phyloP scores from a whole-genome alignment of 78 protist genomes.

The Dictyostelium intermedium region DNA sequence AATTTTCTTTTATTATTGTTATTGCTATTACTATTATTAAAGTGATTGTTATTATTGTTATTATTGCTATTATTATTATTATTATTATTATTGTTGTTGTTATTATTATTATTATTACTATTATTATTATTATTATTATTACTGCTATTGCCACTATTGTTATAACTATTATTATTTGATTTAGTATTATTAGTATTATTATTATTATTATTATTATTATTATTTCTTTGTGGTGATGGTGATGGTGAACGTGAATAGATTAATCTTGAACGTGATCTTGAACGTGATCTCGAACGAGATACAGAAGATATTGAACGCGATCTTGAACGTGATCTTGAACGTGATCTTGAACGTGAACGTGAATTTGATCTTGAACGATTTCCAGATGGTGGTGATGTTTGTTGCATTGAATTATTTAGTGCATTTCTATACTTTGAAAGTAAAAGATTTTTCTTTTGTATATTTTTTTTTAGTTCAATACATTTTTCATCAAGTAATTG shows the following conservation, averaged over 20 bases:
- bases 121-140: background rate
- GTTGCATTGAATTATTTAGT: background rate
- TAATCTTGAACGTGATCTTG: background rate
- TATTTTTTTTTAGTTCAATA: background rate
- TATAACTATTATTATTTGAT: background rate
- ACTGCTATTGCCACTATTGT: background rate
- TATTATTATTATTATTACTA: background rate
- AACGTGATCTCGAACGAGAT: background rate
- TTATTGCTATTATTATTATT: background rate
- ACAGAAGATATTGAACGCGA: background rate
- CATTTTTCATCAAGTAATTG: background rate
- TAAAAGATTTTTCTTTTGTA: conserved; percentile 1
- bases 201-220: background rate
- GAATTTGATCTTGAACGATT: background rate
- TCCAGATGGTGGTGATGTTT: background rate
- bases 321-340: background rate
- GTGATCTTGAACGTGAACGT: background rate
- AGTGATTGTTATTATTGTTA: background rate
- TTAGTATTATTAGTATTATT: background rate
- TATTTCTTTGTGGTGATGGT: background rate
- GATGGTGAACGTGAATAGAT: conserved; percentile 18
- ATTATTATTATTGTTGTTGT: background rate
- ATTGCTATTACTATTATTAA: background rate
- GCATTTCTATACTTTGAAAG: conserved; percentile 36
- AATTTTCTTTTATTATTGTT: background rate